Conservation (phyloP, 768 basidiomycete genomes). For the Termitomyces sp. region DNA sequence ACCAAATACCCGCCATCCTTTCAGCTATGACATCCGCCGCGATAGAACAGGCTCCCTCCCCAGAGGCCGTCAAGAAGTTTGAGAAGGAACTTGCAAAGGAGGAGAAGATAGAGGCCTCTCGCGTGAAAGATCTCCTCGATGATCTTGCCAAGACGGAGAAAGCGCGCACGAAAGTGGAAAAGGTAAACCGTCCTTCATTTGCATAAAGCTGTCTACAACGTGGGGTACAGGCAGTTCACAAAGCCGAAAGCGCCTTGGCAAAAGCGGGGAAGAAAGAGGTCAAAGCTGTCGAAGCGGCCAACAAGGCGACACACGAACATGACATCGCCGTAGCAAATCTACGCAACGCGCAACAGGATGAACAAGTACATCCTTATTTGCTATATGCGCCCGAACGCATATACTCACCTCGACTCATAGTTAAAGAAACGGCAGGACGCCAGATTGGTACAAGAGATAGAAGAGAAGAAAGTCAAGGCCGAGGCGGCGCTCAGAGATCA, state of each 20-base stretch:
- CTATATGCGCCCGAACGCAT: not conserved
- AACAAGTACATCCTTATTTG: constrained; percentile 32
- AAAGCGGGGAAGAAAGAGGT: constrained; percentile 54
- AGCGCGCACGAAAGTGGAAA: constrained; percentile 9
- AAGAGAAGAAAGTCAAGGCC: not conserved
- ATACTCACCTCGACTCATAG: not conserved
- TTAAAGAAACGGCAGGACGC: constrained; percentile 12
- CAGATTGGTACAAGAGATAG: constrained; percentile 4
- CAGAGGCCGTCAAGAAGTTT: constrained; percentile 11
- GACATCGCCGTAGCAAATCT: constrained; percentile 45
- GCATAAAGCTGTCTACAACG: not conserved
- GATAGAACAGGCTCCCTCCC: not conserved
- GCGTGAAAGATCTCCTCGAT: constrained; percentile 12
- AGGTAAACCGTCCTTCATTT: not conserved
- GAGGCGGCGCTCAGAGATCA: not conserved
- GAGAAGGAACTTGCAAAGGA: constrained; percentile 18
- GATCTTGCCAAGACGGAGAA: constrained; percentile 17
- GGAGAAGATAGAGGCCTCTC: constrained; percentile 13
- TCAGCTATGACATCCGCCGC: not conserved
- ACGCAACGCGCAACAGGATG: constrained; percentile 41
- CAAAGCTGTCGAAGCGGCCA: constrained; percentile 46
- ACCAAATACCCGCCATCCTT: too few relatives aligned
- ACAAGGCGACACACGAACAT: constrained; percentile 53
- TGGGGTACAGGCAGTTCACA: constrained; percentile 10
- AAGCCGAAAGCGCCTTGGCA: constrained; percentile 11